Percentiles rank a stretch among this genome's conserved stretches.
These are phyloP conservation scores for Penicillium coffeae DNA, from an alignment of 495 filamentous ascomycete species.

Conservation along the genomic window DNA sequence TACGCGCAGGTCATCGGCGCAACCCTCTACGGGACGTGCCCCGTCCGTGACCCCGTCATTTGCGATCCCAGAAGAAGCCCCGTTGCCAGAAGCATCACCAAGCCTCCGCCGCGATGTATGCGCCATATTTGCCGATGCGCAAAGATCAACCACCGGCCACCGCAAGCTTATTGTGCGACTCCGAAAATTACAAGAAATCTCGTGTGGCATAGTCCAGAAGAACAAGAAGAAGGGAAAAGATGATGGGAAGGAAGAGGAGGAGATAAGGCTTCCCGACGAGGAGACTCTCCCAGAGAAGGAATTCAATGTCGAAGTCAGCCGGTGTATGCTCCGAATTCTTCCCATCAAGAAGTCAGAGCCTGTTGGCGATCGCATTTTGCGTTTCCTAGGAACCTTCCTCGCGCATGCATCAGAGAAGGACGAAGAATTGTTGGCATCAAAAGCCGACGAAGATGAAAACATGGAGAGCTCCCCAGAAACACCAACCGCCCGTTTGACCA, in stretches of 20 bases:
- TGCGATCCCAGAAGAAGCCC: slow-evolving; percentile 69
- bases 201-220: slow-evolving; percentile 71
- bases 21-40: slow-evolving; percentile 55
- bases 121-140: slow-evolving; percentile 79
- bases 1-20: slow-evolving; percentile 55
- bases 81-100: slow-evolving; percentile 50
- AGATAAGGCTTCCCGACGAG: slow-evolving; percentile 38
- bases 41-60: slow-evolving; percentile 58
- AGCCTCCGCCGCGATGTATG: slow-evolving; percentile 72
- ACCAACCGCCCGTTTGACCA: slow-evolving; percentile 72
- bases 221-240: slow-evolving; percentile 42
- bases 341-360: slow-evolving; percentile 88
- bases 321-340: slow-evolving; percentile 78
- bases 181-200: slow-evolving; percentile 83
- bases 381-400: slow-evolving; percentile 83
- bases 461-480: slow-evolving; percentile 69
- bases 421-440: slow-evolving; percentile 40
- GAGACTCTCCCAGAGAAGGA: slow-evolving; percentile 73
- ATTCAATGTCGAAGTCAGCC: slow-evolving; percentile 78
- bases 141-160: slow-evolving; percentile 81
- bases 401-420: slow-evolving; percentile 78
- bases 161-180: slow-evolving; percentile 82
- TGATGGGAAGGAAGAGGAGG: slow-evolving; percentile 31
- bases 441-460: slow-evolving; percentile 42
- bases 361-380: slow-evolving; percentile 78